phyloP scores from a whole-genome alignment of 495 filamentous ascomycete genomes.

The Sordaria brevicollis region DNA sequence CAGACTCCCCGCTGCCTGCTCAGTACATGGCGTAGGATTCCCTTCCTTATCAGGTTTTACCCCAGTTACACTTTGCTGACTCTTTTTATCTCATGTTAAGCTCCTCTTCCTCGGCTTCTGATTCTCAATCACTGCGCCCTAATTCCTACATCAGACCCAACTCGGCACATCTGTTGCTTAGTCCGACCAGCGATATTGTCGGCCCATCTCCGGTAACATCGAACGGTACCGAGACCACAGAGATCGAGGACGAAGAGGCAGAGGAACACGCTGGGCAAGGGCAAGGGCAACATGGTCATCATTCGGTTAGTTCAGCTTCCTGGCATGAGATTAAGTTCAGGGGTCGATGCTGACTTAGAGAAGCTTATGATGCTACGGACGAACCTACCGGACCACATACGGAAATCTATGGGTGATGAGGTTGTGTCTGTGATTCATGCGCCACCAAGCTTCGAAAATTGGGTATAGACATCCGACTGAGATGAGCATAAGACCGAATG shows the following conservation, averaged over 20 bases:
- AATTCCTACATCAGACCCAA: slow-evolving; percentile 27
- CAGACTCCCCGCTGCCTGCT: slow-evolving; percentile 39
- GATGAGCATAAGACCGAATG: not conserved
- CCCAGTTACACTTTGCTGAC: slow-evolving; percentile 2
- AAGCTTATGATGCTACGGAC: slow-evolving; percentile 51
- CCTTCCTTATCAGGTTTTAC: not conserved
- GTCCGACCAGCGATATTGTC: slow-evolving; percentile 44
- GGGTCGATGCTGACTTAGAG: slow-evolving; percentile 12
- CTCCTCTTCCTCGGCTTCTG: slow-evolving; percentile 29
- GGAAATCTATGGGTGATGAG: slow-evolving; percentile 54
- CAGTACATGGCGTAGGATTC: slow-evolving; percentile 37
- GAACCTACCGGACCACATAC: slow-evolving; percentile 43
- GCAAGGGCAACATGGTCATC: slow-evolving; percentile 17
- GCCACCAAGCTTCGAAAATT: slow-evolving; percentile 64
- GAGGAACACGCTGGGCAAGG: slow-evolving; percentile 28
- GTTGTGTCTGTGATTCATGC: slow-evolving; percentile 82
- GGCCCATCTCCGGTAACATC: slow-evolving; percentile 71
- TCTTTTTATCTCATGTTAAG: slow-evolving; percentile 12
- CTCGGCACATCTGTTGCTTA: slow-evolving; percentile 31
- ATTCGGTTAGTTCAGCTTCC: slow-evolving; percentile 23
- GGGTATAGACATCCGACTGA: slow-evolving; percentile 44
- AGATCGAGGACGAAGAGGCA: slow-evolving; percentile 61
- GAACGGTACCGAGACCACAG: slow-evolving; percentile 58
- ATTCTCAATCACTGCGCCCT: slow-evolving; percentile 33
- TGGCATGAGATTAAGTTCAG: slow-evolving; percentile 1